phyloP scores from a whole-genome alignment of 1,284 basidiomycete species.

The Hymenochaete sp. region DNA sequence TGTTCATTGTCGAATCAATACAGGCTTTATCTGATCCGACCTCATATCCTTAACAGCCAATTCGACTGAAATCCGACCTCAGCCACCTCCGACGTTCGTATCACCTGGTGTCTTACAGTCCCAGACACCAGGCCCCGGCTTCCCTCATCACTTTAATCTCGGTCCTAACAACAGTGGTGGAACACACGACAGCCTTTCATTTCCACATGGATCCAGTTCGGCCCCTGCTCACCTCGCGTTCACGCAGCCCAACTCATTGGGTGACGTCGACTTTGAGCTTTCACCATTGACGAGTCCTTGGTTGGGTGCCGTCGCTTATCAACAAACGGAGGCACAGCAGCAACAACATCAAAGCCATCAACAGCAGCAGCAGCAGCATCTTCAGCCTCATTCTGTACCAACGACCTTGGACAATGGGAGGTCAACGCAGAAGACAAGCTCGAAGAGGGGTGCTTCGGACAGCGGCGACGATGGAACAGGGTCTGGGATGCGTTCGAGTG shows the following conservation, averaged over 20 bases:
- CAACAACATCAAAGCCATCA: slow-evolving; percentile 17
- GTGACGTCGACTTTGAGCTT: slow-evolving; percentile 59
- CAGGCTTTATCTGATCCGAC: background rate
- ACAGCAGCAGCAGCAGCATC: slow-evolving; percentile 26
- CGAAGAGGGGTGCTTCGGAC: slow-evolving; percentile 36
- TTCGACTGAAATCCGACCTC: slow-evolving; percentile 58
- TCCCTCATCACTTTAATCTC: slow-evolving; percentile 5
- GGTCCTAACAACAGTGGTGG: background rate
- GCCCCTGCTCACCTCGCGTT: slow-evolving; percentile 61
- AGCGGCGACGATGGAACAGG: slow-evolving; percentile 27
- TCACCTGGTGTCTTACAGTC: slow-evolving; percentile 50
- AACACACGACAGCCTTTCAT: slow-evolving; percentile 3
- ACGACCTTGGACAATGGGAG: background rate
- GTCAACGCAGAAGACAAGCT: slow-evolving; percentile 23
- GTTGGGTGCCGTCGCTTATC: slow-evolving; percentile 41
- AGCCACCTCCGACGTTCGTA: slow-evolving; percentile 50
- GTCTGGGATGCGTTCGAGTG: background rate
- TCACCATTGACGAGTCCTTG: slow-evolving; percentile 71
- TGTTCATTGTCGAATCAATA: slow-evolving; percentile 21
- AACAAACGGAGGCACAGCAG: background rate
- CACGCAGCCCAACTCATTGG: slow-evolving; percentile 33
- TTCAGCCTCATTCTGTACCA: slow-evolving; percentile 2
- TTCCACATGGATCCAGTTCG: slow-evolving; percentile 40
- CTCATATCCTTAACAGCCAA: slow-evolving; percentile 32
- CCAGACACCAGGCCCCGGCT: slow-evolving; percentile 30